phyloP scores from a whole-genome alignment of 2,329 filamentous ascomycete species.

The Fusarium haematococcum region DNA sequence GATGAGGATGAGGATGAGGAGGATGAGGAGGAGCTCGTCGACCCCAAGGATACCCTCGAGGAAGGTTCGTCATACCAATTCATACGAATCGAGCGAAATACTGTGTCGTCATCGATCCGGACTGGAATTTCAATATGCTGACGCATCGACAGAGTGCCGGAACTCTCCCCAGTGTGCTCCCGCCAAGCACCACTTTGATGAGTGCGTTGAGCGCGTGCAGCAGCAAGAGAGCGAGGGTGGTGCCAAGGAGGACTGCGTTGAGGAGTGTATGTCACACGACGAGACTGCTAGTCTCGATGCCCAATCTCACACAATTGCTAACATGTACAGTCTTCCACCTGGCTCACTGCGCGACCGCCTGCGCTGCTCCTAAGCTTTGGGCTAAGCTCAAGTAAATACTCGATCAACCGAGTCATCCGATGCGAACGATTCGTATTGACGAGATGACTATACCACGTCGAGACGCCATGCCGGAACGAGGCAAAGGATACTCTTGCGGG shows the following conservation, averaged over 20 bases:
- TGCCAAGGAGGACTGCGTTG: slow-evolving; percentile 93
- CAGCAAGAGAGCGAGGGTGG: slow-evolving; percentile 72
- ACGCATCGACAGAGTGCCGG: slow-evolving; percentile 78
- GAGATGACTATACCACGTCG: slow-evolving; percentile 40
- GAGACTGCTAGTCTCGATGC: not conserved
- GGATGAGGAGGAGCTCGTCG: slow-evolving; percentile 85
- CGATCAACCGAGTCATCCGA: slow-evolving; percentile 26
- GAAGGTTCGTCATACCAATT: slow-evolving; percentile 77
- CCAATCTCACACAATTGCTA: slow-evolving; percentile 20
- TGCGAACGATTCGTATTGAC: slow-evolving; percentile 35
- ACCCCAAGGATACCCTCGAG: slow-evolving; percentile 89
- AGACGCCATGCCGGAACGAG: slow-evolving; percentile 41
- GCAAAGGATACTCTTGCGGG: slow-evolving; percentile 31
- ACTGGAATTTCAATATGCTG: slow-evolving; percentile 28
- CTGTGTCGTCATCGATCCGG: slow-evolving; percentile 26
- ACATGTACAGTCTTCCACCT: slow-evolving; percentile 89
- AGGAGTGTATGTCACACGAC: slow-evolving; percentile 81
- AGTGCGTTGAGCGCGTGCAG: slow-evolving; percentile 93
- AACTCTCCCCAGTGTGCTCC: slow-evolving; percentile 86
- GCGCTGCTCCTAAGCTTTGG: slow-evolving; percentile 97
- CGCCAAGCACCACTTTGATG: slow-evolving; percentile 97
- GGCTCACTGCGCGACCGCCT: slow-evolving; percentile 91
- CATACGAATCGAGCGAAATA: slow-evolving; percentile 28
- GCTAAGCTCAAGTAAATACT: slow-evolving; percentile 83
- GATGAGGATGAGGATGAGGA: slow-evolving; percentile 71